Base-by-base conservation (phyloP, 2,329 filamentous ascomycete genomes). In the Aspergillus clavatus region DNA sequence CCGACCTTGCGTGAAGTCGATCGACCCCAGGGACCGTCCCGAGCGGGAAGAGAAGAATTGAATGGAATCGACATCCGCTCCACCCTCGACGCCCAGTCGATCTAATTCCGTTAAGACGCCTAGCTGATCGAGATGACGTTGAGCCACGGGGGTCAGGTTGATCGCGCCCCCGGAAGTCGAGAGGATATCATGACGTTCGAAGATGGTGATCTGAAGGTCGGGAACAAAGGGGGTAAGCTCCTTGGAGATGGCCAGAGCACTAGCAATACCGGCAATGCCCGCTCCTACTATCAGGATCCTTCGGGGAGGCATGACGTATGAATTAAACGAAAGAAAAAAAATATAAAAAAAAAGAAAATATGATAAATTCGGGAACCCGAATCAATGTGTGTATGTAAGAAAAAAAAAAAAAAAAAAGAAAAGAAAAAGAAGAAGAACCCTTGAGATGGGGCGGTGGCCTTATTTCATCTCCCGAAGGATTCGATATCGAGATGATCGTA, bases 111-210 rank as follows among this genome's bases (percentile, higher is more conserved):
- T 51, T 2, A 72, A 55, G 2, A 72, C 64, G 1, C 70, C 69
- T 4, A 73, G 54, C 27, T 68, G 62, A 21, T 69, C 65, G 5
- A 74, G 63, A 50, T 72, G 67, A 6, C 70, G 59, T 29, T 72
- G 61, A 2, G 70, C 71, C 7, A 71, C 70, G 1, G 71, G 70
- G 0, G 70, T 72, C 14, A 74, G 53, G 45, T 71, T 71, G 45
- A 74, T 69, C 3, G 71, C 70, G 7, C 71, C 70, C 7, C 71
- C 71, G 10, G 68, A 66, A 4, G 69, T 72, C 0, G 70, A 68
- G 5, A 70, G 62, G 6, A 69, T 52, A 12, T 67, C 60, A 45
- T 69, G 63, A 18, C 69, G 61, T 50, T 72, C 71, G 45, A 62
- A 71, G 18, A 71, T 47, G 2, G 57, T 66, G 47, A 71, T 70